Evolutionary conservation across 805 yeast genomes (phyloP).

Genomic region (Wickerhamomyces xylosicus): DNA sequence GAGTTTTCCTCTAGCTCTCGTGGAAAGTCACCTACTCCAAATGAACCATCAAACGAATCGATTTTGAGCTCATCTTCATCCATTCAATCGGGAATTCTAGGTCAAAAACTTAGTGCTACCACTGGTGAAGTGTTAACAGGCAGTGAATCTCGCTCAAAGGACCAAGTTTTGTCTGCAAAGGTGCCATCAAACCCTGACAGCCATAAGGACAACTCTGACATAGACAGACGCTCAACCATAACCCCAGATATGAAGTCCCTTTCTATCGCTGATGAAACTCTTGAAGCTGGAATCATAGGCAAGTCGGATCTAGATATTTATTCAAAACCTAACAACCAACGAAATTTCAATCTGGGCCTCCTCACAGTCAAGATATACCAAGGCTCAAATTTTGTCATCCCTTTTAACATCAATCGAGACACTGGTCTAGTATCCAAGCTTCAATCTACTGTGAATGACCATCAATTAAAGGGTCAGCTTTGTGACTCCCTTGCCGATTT

Average conservation of each 20-base stretch:
- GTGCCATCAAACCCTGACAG: neutral
- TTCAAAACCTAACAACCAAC: conserved; percentile 5
- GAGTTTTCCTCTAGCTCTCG: conserved; percentile 16
- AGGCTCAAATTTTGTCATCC: conserved; percentile 58
- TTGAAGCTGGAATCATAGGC: no score
- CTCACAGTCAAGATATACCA: conserved; percentile 70
- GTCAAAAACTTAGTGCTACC: conserved; percentile 3
- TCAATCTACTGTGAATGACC: conserved; percentile 41
- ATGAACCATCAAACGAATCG: conserved; percentile 5
- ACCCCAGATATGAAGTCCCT: neutral
- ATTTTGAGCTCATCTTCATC: conserved; percentile 3
- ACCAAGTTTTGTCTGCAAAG: no score
- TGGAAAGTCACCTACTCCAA: conserved; percentile 9
- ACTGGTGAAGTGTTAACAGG: conserved; percentile 6
- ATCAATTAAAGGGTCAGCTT: conserved; percentile 11
- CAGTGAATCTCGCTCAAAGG: conserved; percentile 8
- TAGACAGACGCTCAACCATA: no score
- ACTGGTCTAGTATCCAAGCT: conserved; percentile 54
- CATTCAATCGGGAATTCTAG: conserved; percentile 1
- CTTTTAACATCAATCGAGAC: conserved; percentile 59
- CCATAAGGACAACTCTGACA: neutral
- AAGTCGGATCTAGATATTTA: no score
- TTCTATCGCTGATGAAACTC: neutral
- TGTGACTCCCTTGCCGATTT: conserved; percentile 15
- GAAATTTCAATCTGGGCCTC: conserved; percentile 48